Evolutionary conservation across 2,329 filamentous ascomycete genomes (phyloP).

Genomic region (Xylaria polymorpha): DNA sequence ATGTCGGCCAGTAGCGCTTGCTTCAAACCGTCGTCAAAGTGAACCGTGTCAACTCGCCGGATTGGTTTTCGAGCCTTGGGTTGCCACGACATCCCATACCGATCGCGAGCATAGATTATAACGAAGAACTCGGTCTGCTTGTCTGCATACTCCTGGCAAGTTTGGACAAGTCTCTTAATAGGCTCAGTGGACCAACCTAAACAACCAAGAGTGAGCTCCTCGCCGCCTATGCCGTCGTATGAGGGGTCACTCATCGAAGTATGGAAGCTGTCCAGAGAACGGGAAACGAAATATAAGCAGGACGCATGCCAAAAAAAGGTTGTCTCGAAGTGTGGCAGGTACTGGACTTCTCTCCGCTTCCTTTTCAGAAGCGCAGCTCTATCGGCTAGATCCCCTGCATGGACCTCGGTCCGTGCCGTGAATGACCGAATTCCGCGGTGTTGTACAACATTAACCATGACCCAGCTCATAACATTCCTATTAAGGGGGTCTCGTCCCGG

Average conservation of each 20-base stretch:
- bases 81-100: constrained; percentile 61
- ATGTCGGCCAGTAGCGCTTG: constrained; percentile 61
- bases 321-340: constrained; percentile 58
- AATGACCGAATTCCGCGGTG: constrained; percentile 56
- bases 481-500: constrained; percentile 59
- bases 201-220: constrained; percentile 61
- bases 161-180: constrained; percentile 58
- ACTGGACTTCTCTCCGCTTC: constrained; percentile 56
- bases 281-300: constrained; percentile 58
- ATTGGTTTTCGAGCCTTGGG: constrained; percentile 62
- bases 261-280: constrained; percentile 55
- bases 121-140: constrained; percentile 62
- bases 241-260: constrained; percentile 54
- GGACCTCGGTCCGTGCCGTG: constrained; percentile 57
- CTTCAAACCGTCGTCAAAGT: constrained; percentile 61
- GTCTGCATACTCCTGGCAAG: constrained; percentile 61
- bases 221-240: constrained; percentile 60
- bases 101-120: constrained; percentile 60
- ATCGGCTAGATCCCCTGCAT: constrained; percentile 50
- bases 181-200: constrained; percentile 63
- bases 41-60: constrained; percentile 62
- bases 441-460: constrained; percentile 55
- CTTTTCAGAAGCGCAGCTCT: constrained; percentile 57
- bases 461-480: constrained; percentile 58
- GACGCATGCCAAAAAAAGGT: constrained; percentile 63